Conservation (phyloP, 192 early-diverging fungal species). For the Geranomyces michiganensis region DNA sequence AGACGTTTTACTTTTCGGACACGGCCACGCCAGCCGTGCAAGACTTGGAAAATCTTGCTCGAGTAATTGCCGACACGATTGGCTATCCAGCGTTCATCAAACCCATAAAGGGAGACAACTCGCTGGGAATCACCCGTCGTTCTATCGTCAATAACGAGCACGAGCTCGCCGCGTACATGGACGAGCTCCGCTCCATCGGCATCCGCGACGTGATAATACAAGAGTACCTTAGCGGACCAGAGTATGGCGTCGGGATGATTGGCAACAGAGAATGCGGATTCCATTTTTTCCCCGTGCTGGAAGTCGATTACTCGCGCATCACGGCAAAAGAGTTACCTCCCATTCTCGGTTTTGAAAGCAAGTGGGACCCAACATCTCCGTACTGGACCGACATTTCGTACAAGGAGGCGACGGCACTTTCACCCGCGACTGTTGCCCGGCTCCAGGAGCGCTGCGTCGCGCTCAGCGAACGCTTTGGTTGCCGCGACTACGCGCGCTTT, state of each 20-base stretch:
- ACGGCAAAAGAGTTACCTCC: conserved; percentile 44
- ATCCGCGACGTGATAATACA: conserved; percentile 56
- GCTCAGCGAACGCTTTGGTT: conserved; percentile 56
- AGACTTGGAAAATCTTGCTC: conserved; percentile 28
- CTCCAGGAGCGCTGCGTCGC: conserved; percentile 43
- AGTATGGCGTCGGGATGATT: conserved; percentile 60
- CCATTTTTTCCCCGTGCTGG: conserved; percentile 56
- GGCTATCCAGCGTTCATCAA: conserved; percentile 61
- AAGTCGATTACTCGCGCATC: conserved; percentile 60
- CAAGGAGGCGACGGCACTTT: conserved; percentile 39
- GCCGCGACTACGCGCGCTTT: conserved; percentile 59
- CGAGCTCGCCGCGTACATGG: conserved; percentile 50
- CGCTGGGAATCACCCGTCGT: conserved; percentile 55
- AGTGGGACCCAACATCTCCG: conserved; percentile 61
- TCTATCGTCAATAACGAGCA: conserved; percentile 46
- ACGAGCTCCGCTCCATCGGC: conserved; percentile 40
- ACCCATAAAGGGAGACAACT: conserved; percentile 62
- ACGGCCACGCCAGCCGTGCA: conserved; percentile 25
- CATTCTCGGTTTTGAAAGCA: conserved; percentile 61
- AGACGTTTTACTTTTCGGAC: conserved; percentile 48
- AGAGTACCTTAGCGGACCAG: conserved; percentile 56
- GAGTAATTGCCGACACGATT: conserved; percentile 34
- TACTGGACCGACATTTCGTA: conserved; percentile 60
- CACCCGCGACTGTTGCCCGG: conserved; percentile 14
- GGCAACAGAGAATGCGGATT: conserved; percentile 58